phyloP scores from a whole-genome alignment of 2,329 filamentous ascomycete genomes.

The Epichloe coenophiala region DNA sequence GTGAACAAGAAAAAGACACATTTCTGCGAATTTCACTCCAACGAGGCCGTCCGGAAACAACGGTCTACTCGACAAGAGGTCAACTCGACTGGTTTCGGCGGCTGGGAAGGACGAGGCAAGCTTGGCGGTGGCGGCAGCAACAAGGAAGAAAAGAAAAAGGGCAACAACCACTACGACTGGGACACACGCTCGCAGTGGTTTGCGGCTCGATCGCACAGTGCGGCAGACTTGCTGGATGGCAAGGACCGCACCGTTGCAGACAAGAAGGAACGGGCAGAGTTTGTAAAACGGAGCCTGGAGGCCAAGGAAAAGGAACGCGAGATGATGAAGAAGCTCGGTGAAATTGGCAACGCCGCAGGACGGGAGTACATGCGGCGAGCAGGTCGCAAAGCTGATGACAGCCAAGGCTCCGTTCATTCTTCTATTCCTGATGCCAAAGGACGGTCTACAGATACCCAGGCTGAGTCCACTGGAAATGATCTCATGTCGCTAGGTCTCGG shows the following conservation, averaged over 20 bases:
- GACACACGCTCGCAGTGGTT: constrained; percentile 45
- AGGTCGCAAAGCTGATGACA: constrained; percentile 10
- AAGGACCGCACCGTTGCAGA: constrained; percentile 43
- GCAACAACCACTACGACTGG: constrained; percentile 38
- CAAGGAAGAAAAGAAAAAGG: constrained; percentile 10
- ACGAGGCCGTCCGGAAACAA: constrained; percentile 60
- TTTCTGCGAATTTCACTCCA: constrained; percentile 86
- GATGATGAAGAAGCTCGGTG: constrained; percentile 53
- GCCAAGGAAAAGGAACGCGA: constrained; percentile 60
- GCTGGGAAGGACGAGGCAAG: constrained; percentile 17
- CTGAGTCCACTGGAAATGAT: constrained; percentile 24
- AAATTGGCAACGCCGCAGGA: constrained; percentile 51
- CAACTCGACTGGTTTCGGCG: constrained; percentile 48
- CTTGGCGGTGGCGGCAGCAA: constrained; percentile 8
- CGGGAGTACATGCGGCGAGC: constrained; percentile 52
- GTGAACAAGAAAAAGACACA: constrained; percentile 79
- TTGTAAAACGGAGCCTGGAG: constrained; percentile 49
- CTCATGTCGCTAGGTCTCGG: constrained; percentile 24
- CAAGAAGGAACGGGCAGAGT: constrained; percentile 50
- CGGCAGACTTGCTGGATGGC: constrained; percentile 52
- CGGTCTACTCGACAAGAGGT: constrained; percentile 60
- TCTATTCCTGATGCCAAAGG: not conserved
- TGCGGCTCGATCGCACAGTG: constrained; percentile 34
- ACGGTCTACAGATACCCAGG: constrained; percentile 8
- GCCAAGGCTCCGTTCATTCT: not conserved